Evolutionary conservation across 2,329 filamentous ascomycete species (phyloP).

Genomic region (Aspergillus transmontanensis): DNA sequence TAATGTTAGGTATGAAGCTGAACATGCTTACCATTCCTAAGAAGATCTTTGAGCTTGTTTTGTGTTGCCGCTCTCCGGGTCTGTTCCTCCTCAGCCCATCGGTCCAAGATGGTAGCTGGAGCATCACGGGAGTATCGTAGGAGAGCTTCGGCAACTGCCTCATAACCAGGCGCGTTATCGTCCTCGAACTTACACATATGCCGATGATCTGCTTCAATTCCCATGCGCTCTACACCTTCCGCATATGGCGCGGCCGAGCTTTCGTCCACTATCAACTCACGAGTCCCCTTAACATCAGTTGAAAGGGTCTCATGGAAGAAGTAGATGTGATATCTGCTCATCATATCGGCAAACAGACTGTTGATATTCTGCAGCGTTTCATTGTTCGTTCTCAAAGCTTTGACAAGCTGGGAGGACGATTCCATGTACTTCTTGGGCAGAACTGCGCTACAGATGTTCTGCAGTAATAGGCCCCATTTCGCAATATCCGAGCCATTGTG

Average conservation of each 20-base stretch:
- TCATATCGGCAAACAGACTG: conserved; percentile 70
- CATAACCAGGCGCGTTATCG: conserved; percentile 66
- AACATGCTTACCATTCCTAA: conserved; percentile 32
- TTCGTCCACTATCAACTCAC: conserved; percentile 67
- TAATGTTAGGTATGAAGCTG: background rate
- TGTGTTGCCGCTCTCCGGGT: conserved; percentile 39
- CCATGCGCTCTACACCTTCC: conserved; percentile 70
- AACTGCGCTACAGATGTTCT: conserved; percentile 67
- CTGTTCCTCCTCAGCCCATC: conserved; percentile 63
- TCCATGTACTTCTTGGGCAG: conserved; percentile 69
- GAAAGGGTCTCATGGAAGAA: conserved; percentile 77
- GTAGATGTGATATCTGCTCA: conserved; percentile 70
- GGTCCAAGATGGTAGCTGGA: conserved; percentile 54
- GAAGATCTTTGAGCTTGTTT: conserved; percentile 42
- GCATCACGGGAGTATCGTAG: conserved; percentile 54
- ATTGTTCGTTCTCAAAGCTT: conserved; percentile 71
- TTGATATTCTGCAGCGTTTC: conserved; percentile 76
- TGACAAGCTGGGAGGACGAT: conserved; percentile 67
- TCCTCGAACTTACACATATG: conserved; percentile 73
- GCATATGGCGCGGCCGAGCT: conserved; percentile 69
- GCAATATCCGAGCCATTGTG: conserved; percentile 71
- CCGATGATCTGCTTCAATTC: conserved; percentile 73
- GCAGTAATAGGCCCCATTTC: conserved; percentile 67
- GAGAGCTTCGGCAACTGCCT: conserved; percentile 53
- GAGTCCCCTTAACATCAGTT: conserved; percentile 67